These are phyloP conservation scores for Epichloe hybrida DNA, from an alignment of 2,329 filamentous ascomycete genomes.

Conservation along the genomic window DNA sequence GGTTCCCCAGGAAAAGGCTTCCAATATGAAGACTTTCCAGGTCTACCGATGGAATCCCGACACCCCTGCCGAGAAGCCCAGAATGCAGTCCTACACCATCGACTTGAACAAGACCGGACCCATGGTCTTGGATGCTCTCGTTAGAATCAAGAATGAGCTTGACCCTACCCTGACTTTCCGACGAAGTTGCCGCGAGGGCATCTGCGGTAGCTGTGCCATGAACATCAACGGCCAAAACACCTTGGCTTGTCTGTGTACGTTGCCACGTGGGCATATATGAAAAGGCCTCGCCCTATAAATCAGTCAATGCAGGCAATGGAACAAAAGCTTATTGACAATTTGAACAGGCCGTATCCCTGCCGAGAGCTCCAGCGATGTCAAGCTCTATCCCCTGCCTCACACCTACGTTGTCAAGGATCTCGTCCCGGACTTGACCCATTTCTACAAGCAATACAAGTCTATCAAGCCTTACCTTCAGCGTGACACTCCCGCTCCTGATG, in stretches of 20 bases:
- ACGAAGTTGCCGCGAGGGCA: conserved; percentile 91
- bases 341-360: conserved; percentile 75
- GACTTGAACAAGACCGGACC: conserved; percentile 98
- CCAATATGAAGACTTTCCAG: conserved; percentile 84
- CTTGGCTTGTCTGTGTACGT: conserved; percentile 89
- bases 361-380: conserved; percentile 65
- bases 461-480: conserved; percentile 98
- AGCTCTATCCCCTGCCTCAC: conserved; percentile 96
- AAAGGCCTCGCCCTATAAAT: not conserved
- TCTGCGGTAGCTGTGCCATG: conserved; percentile 98
- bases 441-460: conserved; percentile 99
- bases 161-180: conserved; percentile 95
- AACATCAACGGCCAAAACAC: conserved; percentile 99
- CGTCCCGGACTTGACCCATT: conserved; percentile 91
- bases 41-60: conserved; percentile 99
- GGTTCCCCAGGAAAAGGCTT: conserved; percentile 47
- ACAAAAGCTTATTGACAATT: not conserved
- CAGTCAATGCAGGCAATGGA: not conserved
- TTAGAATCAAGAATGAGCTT: conserved; percentile 97
- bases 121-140: conserved; percentile 94
- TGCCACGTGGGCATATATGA: not conserved
- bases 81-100: conserved; percentile 88
- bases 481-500: conserved; percentile 69
- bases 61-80: conserved; percentile 78
- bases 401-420: conserved; percentile 99